A percentile compares a stretch with the other conserved stretches of the same genome.
These are phyloP conservation scores for Chaetomiaceae sp. DNA, from an alignment of 2,329 filamentous ascomycete genomes.

Conservation along the genomic window DNA sequence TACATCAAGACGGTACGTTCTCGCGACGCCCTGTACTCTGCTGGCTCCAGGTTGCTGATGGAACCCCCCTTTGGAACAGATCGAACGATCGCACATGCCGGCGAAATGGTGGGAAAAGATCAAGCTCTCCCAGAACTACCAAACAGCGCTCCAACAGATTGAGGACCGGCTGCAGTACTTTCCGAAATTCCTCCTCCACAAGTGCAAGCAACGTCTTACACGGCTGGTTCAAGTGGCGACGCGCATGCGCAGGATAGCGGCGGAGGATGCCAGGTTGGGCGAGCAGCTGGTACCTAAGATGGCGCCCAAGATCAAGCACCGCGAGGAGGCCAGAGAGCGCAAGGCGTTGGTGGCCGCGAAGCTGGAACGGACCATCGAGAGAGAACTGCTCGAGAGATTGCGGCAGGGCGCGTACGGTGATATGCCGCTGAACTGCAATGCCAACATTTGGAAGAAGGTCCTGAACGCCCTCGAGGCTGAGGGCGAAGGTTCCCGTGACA, in stretches of 20 bases:
- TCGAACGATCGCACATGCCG: constrained; percentile 82
- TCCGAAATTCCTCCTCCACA: constrained; percentile 74
- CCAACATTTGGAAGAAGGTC: constrained; percentile 95
- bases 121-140: constrained; percentile 84
- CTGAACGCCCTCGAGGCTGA: constrained; percentile 83
- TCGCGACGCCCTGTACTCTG: not conserved
- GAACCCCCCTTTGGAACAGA: constrained; percentile 25
- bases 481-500: constrained; percentile 75
- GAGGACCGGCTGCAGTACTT: constrained; percentile 86
- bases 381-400: constrained; percentile 86
- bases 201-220: constrained; percentile 85
- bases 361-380: constrained; percentile 91
- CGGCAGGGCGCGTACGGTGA: constrained; percentile 93
- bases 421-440: constrained; percentile 89
- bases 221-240: constrained; percentile 89
- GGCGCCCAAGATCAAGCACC: constrained; percentile 79
- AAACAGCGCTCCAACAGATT: constrained; percentile 80
- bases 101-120: constrained; percentile 93
- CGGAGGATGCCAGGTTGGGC: constrained; percentile 83
- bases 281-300: constrained; percentile 84
- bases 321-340: constrained; percentile 66
- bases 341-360: constrained; percentile 78
- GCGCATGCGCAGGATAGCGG: constrained; percentile 70
- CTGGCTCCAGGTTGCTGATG: constrained; percentile 5
- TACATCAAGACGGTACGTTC: constrained; percentile 78